Base-by-base conservation (phyloP, 441 rosid genomes). In the Arabidopsis lyrata region DNA sequence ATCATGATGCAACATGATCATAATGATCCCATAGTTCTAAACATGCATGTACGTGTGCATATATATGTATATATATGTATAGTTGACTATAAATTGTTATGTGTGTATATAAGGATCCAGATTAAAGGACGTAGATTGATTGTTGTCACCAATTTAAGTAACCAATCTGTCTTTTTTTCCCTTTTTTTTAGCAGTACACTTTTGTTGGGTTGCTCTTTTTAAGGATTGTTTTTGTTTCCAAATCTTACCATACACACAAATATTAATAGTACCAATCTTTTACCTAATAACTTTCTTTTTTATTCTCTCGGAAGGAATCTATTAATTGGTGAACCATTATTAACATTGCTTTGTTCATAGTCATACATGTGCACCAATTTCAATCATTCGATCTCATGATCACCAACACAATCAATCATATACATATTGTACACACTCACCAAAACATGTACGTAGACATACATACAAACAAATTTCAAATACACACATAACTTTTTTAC, bases 71-170 rank as follows among this genome's bases (percentile, higher is more conserved):
- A 27, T 47, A 5, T 36, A 73, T 27, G 60, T 53, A 35, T 66
- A 39, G 54, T 50, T 66, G 49, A n/a, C n/a, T n/a, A 41, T 74
- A 50, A 20, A 59, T 20, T 15, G 4, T 63, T 41, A 14, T 62
- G 50, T 14, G 20, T 52, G 2, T 63, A 35, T 36, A 49, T 58
- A 35, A n/a, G 34, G 61, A 58, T 64, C 57, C 41, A 76, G 58
- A 32, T 60, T 52, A 67, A 66, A 70, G 71, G 62, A 70, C 32
- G 64, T 1, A 64, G 68, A 64, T 70, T 70, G 76, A 77, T 71
- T 71, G 36, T 77, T 77, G 76, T 71, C 80, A 72, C 80, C 73
- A 77, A 64, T 52, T 59, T 71, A 41, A 59, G 77, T 50, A 77
- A 59, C 73, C 58, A 77, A 71, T 48, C 39, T 68, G 44, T 54